A percentile compares a stretch with the other conserved stretches of the same genome.
Conservation (phyloP, 768 basidiomycete species). For the Tephrocybe rancida region DNA sequence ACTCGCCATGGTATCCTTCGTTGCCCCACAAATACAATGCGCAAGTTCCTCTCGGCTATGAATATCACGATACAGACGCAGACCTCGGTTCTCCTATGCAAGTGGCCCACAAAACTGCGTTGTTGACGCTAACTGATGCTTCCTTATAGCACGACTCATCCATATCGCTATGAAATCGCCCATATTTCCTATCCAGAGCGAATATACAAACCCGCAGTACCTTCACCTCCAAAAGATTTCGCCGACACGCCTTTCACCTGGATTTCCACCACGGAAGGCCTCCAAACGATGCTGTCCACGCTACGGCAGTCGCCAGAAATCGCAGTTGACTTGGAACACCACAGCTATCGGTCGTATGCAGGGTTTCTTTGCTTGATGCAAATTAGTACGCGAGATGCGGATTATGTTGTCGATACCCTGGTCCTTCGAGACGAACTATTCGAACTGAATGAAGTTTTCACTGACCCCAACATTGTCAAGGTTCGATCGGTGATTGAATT, state of each 20-base stretch:
- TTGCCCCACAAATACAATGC: constrained; percentile 83
- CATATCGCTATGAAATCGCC: constrained; percentile 85
- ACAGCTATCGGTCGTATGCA: constrained; percentile 79
- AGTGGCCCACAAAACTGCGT: constrained; percentile 12
- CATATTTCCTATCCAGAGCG: constrained; percentile 70
- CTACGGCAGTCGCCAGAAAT: constrained; percentile 75
- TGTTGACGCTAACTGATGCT: constrained; percentile 5
- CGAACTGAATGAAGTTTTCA: constrained; percentile 80
- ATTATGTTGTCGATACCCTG: constrained; percentile 88
- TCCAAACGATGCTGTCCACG: constrained; percentile 66
- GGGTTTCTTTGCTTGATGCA: constrained; percentile 97
- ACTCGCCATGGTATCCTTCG: constrained; percentile 67
- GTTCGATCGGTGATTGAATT: constrained; percentile 35
- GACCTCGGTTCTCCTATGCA: constrained; percentile 29
- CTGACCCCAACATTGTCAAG: constrained; percentile 85
- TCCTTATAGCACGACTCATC: constrained; percentile 51
- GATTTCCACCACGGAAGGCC: constrained; percentile 58
- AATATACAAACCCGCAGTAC: constrained; percentile 58
- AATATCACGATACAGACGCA: constrained; percentile 36
- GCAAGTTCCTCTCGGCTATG: constrained; percentile 77
- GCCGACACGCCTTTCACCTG: constrained; percentile 71
- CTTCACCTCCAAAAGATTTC: constrained; percentile 59
- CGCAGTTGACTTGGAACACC: constrained; percentile 94
- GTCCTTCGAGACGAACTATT: constrained; percentile 73
- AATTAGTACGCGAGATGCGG: constrained; percentile 78